Base-by-base conservation (phyloP, 1,284 basidiomycete species). In the Trametes versicolor region DNA sequence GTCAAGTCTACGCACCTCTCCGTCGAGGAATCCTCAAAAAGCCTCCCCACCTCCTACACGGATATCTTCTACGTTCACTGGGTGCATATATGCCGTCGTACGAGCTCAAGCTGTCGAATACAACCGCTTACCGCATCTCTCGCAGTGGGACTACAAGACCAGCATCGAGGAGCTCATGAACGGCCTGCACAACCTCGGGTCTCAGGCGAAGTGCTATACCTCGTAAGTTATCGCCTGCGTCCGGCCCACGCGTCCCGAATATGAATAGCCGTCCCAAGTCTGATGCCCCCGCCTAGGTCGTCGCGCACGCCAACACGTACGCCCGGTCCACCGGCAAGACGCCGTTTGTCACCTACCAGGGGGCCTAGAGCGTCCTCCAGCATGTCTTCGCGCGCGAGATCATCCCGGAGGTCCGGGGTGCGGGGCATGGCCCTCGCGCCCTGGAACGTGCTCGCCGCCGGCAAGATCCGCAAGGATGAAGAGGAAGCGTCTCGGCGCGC, bases 371-470 rank as follows among this genome's bases (percentile, higher is more conserved):
- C 68, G 76, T 87, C 54, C 73, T 82, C 62, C 68, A 78, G 43
- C 80, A 86, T 52, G 84, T 84, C 63, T 77, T 88, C 60, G 87
- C 88, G 76, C 79, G 85, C 15, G 87, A 89, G n/a, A 83, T 89
- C 67, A 80, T 90, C 55, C 87, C 86, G 7, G 87, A 89, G 87
- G 64, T 45, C 47, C 61, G 55, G 41, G 25, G 41, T 55, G 10
- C 71, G 73, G 53, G 72, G 70, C 62, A 61, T 55, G 58, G 74
- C 71, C 0, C 60, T 76, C 45, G 71, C 71, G 1, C 70, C 71
- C 4, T 75, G 77, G 78, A 77, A 76, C 53, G 77, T 77, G 0
- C 72, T 82, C 13, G 77, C 72, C 0, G 69, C 66, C 0, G 75
- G 75, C 0, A 73, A 74, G 23, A 75, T 81, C 43, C 71, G 72